Percentiles rank a stretch among this genome's conserved stretches.
Conservation (phyloP, 257 asterid genomes). For the Plectranthus barbatus region DNA sequence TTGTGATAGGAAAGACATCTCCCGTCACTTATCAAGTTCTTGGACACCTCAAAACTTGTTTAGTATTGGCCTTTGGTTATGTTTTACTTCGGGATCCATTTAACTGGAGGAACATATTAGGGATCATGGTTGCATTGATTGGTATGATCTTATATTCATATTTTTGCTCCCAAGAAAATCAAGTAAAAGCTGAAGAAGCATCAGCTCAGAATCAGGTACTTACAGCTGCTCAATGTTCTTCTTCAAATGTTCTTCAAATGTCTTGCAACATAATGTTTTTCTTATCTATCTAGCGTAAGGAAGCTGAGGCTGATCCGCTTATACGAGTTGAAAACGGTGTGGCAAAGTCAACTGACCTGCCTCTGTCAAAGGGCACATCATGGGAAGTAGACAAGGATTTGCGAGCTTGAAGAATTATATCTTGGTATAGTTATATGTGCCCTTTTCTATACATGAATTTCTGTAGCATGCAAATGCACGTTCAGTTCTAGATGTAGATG, state of each 20-base stretch:
- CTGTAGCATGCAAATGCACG: slow-evolving; percentile 18
- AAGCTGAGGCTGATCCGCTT: slow-evolving; percentile 61
- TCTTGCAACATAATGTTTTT: too few relatives aligned
- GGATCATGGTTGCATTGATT: slow-evolving; percentile 48
- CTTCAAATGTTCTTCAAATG: too few relatives aligned
- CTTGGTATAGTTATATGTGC: slow-evolving; percentile 1
- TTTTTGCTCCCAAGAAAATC: slow-evolving; percentile 45
- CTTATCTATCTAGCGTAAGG: slow-evolving; percentile 38
- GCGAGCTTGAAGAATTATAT: slow-evolving; percentile 21
- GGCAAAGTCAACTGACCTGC: slow-evolving; percentile 28
- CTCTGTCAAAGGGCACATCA: slow-evolving; percentile 34
- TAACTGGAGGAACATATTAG: slow-evolving; percentile 62
- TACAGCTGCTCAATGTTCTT: slow-evolving; percentile 11
- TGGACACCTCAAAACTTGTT: slow-evolving; percentile 74
- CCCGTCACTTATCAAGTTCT: slow-evolving; percentile 80
- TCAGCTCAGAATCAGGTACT: slow-evolving; percentile 44
- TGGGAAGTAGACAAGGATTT: slow-evolving; percentile 46
- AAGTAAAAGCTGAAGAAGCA: slow-evolving; percentile 42
- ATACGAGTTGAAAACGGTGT: slow-evolving; percentile 46
- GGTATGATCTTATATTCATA: slow-evolving; percentile 67
- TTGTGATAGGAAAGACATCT: slow-evolving; percentile 70
- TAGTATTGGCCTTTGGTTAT: slow-evolving; percentile 60
- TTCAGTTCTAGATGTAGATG: slow-evolving; percentile 21
- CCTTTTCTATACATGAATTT: slow-evolving; percentile 8
- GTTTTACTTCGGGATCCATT: slow-evolving; percentile 50